Evolutionary conservation across 192 early-diverging fungal species (phyloP).

Genomic region (Backusella parvicylindrica): DNA sequence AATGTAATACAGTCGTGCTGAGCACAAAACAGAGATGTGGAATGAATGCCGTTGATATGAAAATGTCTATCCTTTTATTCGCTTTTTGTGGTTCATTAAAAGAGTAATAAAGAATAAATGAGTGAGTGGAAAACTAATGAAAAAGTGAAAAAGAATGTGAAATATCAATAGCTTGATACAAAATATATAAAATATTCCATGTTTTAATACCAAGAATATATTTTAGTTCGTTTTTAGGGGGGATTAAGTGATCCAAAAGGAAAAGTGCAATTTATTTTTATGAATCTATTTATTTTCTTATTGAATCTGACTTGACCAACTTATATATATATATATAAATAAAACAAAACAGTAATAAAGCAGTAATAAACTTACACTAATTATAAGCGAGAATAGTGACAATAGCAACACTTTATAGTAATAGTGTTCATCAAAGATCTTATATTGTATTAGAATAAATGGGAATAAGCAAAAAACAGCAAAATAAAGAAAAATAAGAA

Average conservation of each 20-base stretch:
- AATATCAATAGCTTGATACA: neutral
- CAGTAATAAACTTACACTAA: neutral
- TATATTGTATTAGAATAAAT: neutral
- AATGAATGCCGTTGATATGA: neutral
- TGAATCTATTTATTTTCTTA: neutral
- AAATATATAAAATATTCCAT: neutral
- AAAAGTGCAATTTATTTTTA: neutral
- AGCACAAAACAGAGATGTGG: neutral
- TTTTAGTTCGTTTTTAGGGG: neutral
- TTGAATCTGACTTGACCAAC: neutral
- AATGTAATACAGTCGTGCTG: constrained; percentile 3
- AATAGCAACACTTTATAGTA: neutral
- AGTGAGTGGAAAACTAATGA: neutral
- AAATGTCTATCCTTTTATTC: neutral
- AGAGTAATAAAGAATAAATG: neutral
- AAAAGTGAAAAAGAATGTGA: neutral
- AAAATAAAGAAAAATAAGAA: neutral
- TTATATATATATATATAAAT: neutral
- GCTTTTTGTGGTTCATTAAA: neutral
- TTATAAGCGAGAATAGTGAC: neutral
- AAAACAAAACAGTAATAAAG: too few relatives aligned
- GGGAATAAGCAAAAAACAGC: neutral
- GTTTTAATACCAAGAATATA: neutral
- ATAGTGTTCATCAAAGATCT: neutral
- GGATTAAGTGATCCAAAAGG: neutral